Base-by-base conservation (phyloP, 2,329 filamentous ascomycete genomes). In the Stagonosporopsis cucurbitacearum region DNA sequence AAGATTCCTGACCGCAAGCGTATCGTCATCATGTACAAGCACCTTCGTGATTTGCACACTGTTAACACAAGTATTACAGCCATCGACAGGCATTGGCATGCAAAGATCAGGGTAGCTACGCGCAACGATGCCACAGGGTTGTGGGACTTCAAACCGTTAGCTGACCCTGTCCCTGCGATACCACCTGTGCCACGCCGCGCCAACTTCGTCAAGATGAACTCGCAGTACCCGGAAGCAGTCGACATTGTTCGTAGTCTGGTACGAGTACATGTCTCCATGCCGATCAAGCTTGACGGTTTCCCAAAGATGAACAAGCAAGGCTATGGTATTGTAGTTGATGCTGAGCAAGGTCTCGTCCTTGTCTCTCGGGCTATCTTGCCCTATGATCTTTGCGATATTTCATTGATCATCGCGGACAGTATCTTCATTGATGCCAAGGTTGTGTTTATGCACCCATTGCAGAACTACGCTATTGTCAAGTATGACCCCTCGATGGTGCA, bases 301-400 rank as follows among this genome's bases (percentile, higher is more conserved):
- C 96, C 95, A 6, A 91, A 95, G 75, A 92, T 95, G 64, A 85
- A 92, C 44, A 95, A 96, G 78, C 95, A 92, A 79, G 95, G 95
- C 0, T 97, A 96, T 82, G 95, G 95, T 35, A 80, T 99, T 33
- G 94, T 99, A n/a, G 91, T 99, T 59, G 95, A 99, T 76, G 95
- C 96, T 0, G 92, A 96, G 58, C 94, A 97, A 79, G 95, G 95
- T 17, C 83, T 99, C 17, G 95, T 99, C 6, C 85, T 98, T 57
- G 94, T 98, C 50, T 98, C 95, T 1, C 82, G 95, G 71, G 94
- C 96, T 1, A 92, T 97, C 61, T 90, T 99, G 19, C 95, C 95
- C 2, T 97, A 97, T 71, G 92, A 99, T 74, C 86, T 99, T 30
- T 98, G 94, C 77, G 95, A 99, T 71, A 96, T 99, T 65, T 92